Base-by-base conservation (phyloP, 2,329 filamentous ascomycete genomes). In the Pyrenochaeta sp. region DNA sequence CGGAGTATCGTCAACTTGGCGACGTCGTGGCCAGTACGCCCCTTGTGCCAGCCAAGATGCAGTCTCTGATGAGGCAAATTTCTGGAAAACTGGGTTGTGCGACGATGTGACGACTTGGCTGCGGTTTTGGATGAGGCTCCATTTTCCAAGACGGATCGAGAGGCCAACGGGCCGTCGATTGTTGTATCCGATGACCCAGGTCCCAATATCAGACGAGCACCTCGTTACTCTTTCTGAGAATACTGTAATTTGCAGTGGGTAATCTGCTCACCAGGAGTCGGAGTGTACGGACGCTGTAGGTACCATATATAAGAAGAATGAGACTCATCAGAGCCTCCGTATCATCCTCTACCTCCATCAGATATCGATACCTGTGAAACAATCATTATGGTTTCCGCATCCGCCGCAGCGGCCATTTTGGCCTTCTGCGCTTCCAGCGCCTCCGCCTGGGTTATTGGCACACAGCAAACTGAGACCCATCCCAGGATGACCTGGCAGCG, bases 391-490 rank as follows among this genome's bases (percentile, higher is more conserved):
- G 52, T 63, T 45, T 62, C 61, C n/a, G 54, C 57, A 45, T 56
- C 61, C 15, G 51, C 53, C 7, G 49, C 64, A 42, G 63, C 61
- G 41, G 61, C 63, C 41, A 36, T 68, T 15, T 33, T 63, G 39
- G 67, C 61, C 47, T 62, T 71, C 36, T 63, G 67, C 44, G 61
- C 66, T 18, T 59, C 61, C 27, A 62, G 61, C 53, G 66, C 63
- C 39, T 64, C 66, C 17, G 74, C 66, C 31, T 75, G 77, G 66
- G 68, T 70, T 31, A 64, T 71, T 37, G 75, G 75, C 32, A 75
- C 66, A 4, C 59, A 73, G 33, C 58, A 69, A 39, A 62, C 77
- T 33, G 78, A 80, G 66, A 75, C 57, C 32, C 78, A 80, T 63
- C 78, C 78, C 29, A 65, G 66, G 54, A 61, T 80, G 56, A 68